Percentiles rank a stretch among this genome's conserved stretches.
These are phyloP conservation scores for Daedaleopsis nitida DNA, from an alignment of 768 basidiomycete species.

Conservation along the genomic window DNA sequence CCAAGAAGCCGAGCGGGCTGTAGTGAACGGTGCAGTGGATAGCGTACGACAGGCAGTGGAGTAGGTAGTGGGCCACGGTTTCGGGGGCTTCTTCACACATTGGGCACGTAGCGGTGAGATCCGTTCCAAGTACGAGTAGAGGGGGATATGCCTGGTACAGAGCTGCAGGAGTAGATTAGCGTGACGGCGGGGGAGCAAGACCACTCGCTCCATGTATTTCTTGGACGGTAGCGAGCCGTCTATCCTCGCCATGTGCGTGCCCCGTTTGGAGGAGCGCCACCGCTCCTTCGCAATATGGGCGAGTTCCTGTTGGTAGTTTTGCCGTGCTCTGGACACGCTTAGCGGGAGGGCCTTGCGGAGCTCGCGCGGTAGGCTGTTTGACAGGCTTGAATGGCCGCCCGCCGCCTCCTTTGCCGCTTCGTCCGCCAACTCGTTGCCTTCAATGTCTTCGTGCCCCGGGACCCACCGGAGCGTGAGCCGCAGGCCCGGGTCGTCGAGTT, in stretches of 20 bases:
- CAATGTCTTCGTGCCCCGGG: slow-evolving; percentile 20
- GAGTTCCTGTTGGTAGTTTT: no score
- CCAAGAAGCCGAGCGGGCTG: not conserved
- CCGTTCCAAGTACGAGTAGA: slow-evolving; percentile 29
- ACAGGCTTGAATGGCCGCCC: slow-evolving; percentile 7
- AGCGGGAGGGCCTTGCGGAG: no score
- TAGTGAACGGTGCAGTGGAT: not conserved
- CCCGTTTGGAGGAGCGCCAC: not conserved
- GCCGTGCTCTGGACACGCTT: no score
- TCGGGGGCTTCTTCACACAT: slow-evolving; percentile 8
- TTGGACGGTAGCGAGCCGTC: not conserved
- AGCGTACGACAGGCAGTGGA: slow-evolving; percentile 16
- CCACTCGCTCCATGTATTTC: not conserved
- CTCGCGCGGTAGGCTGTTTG: no score
- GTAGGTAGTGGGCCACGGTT: slow-evolving; percentile 24
- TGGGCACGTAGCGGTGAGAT: slow-evolving; percentile 20
- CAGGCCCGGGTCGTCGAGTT: slow-evolving; percentile 9
- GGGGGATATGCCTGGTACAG: slow-evolving; percentile 32
- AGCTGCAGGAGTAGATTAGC: slow-evolving; percentile 31
- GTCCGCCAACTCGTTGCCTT: not conserved
- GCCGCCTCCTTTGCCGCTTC: slow-evolving; percentile 17
- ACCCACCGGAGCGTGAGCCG: no score
- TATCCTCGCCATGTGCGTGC: not conserved
- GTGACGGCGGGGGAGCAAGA: not conserved
- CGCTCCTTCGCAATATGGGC: slow-evolving; percentile 24